Percentiles rank a stretch among this genome's conserved stretches.
Conservation (phyloP, 225 moss, liverwort and hornwort genomes). For the Sphagnum contortum region DNA sequence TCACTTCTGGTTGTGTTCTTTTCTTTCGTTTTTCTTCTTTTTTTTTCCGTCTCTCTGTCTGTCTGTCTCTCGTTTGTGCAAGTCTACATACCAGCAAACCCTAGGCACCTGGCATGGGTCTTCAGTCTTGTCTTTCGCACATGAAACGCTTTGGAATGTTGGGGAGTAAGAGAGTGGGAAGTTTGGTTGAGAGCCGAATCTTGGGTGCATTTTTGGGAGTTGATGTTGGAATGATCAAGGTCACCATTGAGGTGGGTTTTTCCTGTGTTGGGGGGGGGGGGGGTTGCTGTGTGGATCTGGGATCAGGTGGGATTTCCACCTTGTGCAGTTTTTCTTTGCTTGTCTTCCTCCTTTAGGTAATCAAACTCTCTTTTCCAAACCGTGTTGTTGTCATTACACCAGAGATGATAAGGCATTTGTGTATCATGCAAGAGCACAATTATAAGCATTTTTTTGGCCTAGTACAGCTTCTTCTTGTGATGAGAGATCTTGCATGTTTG, state of each 20-base stretch:
- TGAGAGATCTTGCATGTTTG: neutral
- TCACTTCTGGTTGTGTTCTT: neutral
- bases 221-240: no score
- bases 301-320: slow-evolving; percentile 72
- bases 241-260: slow-evolving; percentile 17
- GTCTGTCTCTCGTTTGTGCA: neutral
- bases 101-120: no score
- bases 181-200: no score
- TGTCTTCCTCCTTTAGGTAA: slow-evolving; percentile 69
- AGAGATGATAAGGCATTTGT: no score
- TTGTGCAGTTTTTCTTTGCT: slow-evolving; percentile 80
- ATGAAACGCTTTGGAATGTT: no score
- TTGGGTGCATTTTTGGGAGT: no score
- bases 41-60: no score
- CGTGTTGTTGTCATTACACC: neutral
- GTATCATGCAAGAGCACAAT: no score
- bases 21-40: no score
- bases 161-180: no score
- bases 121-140: neutral
- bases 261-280: slow-evolving; percentile 28
- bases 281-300: no score
- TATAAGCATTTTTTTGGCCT: neutral
- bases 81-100: neutral
- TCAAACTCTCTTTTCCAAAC: slow-evolving; percentile 9
- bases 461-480: neutral